phyloP scores from a whole-genome alignment of 75 land plant genomes.

The Selaginella tamariscina region DNA sequence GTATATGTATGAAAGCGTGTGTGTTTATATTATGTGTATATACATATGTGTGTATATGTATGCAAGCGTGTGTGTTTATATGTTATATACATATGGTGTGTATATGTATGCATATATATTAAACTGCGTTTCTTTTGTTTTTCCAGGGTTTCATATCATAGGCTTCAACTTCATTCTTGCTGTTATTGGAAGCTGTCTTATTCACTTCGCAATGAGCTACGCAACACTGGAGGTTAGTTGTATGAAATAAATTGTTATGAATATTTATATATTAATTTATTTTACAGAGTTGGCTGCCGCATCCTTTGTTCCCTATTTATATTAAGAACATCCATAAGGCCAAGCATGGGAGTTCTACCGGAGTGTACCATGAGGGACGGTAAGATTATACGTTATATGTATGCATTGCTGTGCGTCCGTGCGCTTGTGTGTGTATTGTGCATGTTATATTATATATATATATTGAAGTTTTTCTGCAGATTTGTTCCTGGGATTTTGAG shows the following conservation, averaged over 20 bases:
- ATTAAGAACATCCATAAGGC: slow-evolving; percentile 55
- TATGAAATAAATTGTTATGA: slow-evolving; percentile 2
- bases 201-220: slow-evolving; percentile 38
- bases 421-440: no score
- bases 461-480: slow-evolving; percentile 25
- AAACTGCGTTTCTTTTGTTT: not conserved
- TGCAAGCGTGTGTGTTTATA: no score
- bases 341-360: slow-evolving; percentile 73
- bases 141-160: slow-evolving; percentile 51
- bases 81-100: no score
- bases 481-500: slow-evolving; percentile 55
- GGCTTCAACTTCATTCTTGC: slow-evolving; percentile 38
- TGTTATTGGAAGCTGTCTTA: slow-evolving; percentile 27
- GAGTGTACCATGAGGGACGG: slow-evolving; percentile 66
- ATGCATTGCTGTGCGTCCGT: no score
- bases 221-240: slow-evolving; percentile 41
- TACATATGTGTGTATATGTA: no score
- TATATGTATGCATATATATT: not conserved
- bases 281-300: slow-evolving; percentile 57
- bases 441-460: not conserved
- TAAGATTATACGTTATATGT: slow-evolving; percentile 9
- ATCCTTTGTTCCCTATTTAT: slow-evolving; percentile 48
- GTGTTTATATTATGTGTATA: no score
- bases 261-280: not conserved
- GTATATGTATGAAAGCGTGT: not conserved